A percentile compares a stretch with the other conserved stretches of the same genome.
These are phyloP conservation scores for Alternaria postmessia DNA, from an alignment of 2,329 filamentous ascomycete genomes.

Conservation along the genomic window DNA sequence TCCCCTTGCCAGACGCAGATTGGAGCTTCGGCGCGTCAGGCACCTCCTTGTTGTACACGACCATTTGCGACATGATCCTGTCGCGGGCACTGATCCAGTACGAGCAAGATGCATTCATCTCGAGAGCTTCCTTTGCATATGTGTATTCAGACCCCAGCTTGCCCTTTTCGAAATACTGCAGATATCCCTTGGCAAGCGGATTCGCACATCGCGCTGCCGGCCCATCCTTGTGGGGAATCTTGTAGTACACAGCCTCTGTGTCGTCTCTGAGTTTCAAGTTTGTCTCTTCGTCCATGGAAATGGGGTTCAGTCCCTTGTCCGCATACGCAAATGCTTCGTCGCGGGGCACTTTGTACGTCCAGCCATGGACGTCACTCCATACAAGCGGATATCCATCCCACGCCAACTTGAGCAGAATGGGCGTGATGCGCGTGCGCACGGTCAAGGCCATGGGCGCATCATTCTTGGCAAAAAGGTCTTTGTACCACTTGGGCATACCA, in stretches of 20 bases:
- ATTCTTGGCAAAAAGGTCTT: constrained; percentile 79
- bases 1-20: constrained; percentile 31
- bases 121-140: constrained; percentile 91
- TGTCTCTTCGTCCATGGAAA: constrained; percentile 78
- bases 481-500: constrained; percentile 96
- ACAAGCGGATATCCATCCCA: constrained; percentile 91
- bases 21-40: constrained; percentile 27
- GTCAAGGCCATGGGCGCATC: constrained; percentile 76
- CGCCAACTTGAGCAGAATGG: constrained; percentile 79
- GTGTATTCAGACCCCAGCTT: constrained; percentile 84
- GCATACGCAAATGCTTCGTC: constrained; percentile 70
- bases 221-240: constrained; percentile 95
- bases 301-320: constrained; percentile 74
- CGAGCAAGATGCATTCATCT: constrained; percentile 98
- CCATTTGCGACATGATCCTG: constrained; percentile 93
- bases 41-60: constrained; percentile 79
- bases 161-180: constrained; percentile 89
- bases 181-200: constrained; percentile 89
- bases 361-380: constrained; percentile 93
- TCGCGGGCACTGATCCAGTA: constrained; percentile 99
- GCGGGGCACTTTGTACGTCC: constrained; percentile 83
- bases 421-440: constrained; percentile 86
- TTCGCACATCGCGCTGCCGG: constrained; percentile 83
- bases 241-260: constrained; percentile 75
- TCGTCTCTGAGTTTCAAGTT: constrained; percentile 73